Conservation (phyloP, 129 eudicot species). For the Flaveria brownii region DNA sequence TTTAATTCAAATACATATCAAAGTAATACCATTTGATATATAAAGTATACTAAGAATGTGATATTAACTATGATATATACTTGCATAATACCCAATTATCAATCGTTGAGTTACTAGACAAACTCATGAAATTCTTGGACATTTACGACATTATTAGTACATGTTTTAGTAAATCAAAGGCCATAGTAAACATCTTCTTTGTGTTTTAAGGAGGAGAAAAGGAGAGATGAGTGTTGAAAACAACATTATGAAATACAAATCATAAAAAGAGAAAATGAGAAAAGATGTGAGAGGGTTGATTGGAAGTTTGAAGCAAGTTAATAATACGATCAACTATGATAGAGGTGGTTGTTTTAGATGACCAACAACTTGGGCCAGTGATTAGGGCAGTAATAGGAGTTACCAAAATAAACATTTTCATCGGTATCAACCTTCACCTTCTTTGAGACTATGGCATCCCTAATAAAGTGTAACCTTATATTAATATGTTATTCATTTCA, state of each 20-base stretch:
- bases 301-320: slow-evolving; percentile 42
- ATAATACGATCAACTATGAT: slow-evolving; percentile 8
- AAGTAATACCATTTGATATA: too few species aligned
- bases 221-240: slow-evolving; percentile 25
- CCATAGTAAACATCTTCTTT: slow-evolving; percentile 41
- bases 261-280: slow-evolving; percentile 47
- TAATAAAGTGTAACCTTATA: too few species aligned
- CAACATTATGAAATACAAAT: slow-evolving; percentile 27
- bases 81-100: too few species aligned
- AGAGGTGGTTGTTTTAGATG: slow-evolving; percentile 25
- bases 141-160: slow-evolving; percentile 28
- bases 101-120: slow-evolving; percentile 35
- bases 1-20: too few species aligned
- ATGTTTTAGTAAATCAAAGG: slow-evolving; percentile 36
- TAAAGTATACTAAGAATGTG: too few species aligned
- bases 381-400: slow-evolving; percentile 40
- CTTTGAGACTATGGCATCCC: too few species aligned
- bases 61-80: too few species aligned
- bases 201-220: slow-evolving; percentile 46
- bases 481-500: too few species aligned
- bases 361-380: slow-evolving; percentile 23
- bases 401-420: slow-evolving; percentile 18
- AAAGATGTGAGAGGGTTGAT: slow-evolving; percentile 37
- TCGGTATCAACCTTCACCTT: too few species aligned
- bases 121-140: slow-evolving; percentile 37